These are phyloP conservation scores for Cercospora brassicicola DNA, from an alignment of 2,329 filamentous ascomycete genomes.

Conservation along the genomic window DNA sequence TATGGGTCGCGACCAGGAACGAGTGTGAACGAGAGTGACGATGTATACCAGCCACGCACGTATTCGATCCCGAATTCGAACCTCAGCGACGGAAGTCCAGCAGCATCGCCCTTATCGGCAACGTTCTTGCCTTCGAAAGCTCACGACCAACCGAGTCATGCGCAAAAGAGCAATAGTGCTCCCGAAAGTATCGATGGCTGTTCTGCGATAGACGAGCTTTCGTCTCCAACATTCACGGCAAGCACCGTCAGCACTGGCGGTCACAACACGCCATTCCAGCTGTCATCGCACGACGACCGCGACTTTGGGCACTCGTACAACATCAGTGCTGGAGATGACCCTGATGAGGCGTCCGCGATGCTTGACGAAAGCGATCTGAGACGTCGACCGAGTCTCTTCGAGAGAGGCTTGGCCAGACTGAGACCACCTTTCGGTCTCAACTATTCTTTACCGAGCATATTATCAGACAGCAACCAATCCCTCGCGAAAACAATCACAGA, in stretches of 20 bases:
- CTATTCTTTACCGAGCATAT: slow-evolving; percentile 26
- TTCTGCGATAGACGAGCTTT: slow-evolving; percentile 25
- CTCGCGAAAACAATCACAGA: slow-evolving; percentile 19
- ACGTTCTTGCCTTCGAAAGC: not conserved
- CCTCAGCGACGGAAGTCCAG: slow-evolving; percentile 21
- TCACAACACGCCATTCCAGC: slow-evolving; percentile 32
- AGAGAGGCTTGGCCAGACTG: slow-evolving; percentile 15
- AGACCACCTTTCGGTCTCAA: slow-evolving; percentile 19
- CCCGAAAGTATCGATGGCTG: slow-evolving; percentile 15
- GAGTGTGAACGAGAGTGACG: slow-evolving; percentile 18
- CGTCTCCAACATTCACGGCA: slow-evolving; percentile 39
- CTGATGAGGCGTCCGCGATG: not conserved
- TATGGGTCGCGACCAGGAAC: slow-evolving; percentile 27
- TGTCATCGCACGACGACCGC: slow-evolving; percentile 20
- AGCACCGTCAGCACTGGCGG: slow-evolving; percentile 36
- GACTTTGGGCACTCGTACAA: not conserved
- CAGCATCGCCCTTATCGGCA: slow-evolving; percentile 11
- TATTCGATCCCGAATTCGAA: slow-evolving; percentile 26
- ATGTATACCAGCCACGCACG: slow-evolving; percentile 23
- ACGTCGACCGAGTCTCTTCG: slow-evolving; percentile 13
- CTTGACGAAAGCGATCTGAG: not conserved
- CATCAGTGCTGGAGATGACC: not conserved
- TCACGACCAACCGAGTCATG: not conserved
- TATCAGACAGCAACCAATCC: slow-evolving; percentile 23
- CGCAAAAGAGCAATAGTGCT: slow-evolving; percentile 7